Evolutionary conservation across 2,329 filamentous ascomycete genomes (phyloP), one percentile per base, ranked within the genome.

Genomic region (Tothia fuscella): DNA sequence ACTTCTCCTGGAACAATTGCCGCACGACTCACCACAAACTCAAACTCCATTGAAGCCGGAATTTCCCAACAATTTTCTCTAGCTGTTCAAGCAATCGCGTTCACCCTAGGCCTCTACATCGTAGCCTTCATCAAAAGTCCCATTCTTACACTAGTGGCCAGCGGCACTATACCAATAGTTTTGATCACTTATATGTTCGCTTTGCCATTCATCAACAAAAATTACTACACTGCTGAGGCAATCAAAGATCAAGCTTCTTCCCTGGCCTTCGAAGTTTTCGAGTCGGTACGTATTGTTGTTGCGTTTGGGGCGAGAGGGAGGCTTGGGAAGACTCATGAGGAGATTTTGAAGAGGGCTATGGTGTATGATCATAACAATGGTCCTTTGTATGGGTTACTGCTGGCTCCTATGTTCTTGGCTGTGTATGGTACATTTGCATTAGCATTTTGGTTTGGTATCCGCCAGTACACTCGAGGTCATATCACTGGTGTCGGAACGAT

Each of bases 371-470:
- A 46, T 37, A 58, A 46, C 25, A 48, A 45, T 10, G 53, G 53
- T 1, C 58, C 59, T 3, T 38, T 60, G 6, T 51, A 59, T 48
- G 59, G 57, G 0, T 38, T 59, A 1, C 49, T 59, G 45, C 53
- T 62, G 49, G 46, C 53, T 4, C 59, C 59, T 2, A 50, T 50
- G 9, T 56, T 61, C 51, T 46, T 59, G 31, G 52, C 53, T 1
- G 56, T 56, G 50, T 63, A 60, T 42, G 59, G 54, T 1, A 58
- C 53, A 0, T 61, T 60, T 41, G 60, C 53, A 2, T 50, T 63
- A 7, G 52, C 59, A 0, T 63, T 63, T 29, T 63, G 59, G 58
- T 61, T 57, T 41, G 60, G 59, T 2, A 57, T 61, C 43, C 53
- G 54, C 33, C 56, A 57, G 39, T 60, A 54, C 25, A 51, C 47